phyloP scores from a whole-genome alignment of 2,329 filamentous ascomycete species.

The Chaetothyriales sp. region DNA sequence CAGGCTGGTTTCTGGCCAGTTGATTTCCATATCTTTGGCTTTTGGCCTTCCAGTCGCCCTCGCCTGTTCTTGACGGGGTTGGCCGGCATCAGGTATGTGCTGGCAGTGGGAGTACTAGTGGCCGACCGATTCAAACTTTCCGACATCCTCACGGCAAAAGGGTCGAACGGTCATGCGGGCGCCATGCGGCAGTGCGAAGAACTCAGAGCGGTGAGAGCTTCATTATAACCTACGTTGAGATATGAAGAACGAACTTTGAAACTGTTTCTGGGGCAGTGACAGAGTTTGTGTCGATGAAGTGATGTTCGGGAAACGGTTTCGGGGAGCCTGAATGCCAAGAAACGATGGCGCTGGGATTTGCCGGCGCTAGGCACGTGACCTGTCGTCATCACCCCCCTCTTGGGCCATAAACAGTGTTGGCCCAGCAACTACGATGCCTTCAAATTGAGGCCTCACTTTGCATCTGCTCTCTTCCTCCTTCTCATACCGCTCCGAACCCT shows the following conservation, averaged over 20 bases:
- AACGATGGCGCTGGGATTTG: neutral
- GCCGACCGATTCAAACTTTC: slow-evolving; percentile 5
- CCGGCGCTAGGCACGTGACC: neutral
- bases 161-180: neutral
- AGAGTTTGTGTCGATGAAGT: neutral
- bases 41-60: slow-evolving; percentile 44
- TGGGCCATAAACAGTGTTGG: neutral
- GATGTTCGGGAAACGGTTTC: neutral
- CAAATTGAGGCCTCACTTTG: slow-evolving; percentile 10
- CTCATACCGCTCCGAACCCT: slow-evolving; percentile 13
- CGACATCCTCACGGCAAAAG: neutral
- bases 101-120: slow-evolving; percentile 13
- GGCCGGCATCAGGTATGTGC: slow-evolving; percentile 79
- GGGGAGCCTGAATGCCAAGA: neutral
- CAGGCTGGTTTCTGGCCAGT: slow-evolving; percentile 75
- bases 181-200: neutral
- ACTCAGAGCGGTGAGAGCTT: neutral
- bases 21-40: slow-evolving; percentile 63
- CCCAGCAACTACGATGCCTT: slow-evolving; percentile 5
- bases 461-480: slow-evolving; percentile 13
- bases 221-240: neutral
- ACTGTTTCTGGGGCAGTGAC: neutral
- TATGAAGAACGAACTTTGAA: neutral
- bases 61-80: slow-evolving; percentile 55
- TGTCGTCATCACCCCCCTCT: neutral